Evolutionary conservation across 352 stramenopile genomes (phyloP).

Genomic region (Globisporangium polare): DNA sequence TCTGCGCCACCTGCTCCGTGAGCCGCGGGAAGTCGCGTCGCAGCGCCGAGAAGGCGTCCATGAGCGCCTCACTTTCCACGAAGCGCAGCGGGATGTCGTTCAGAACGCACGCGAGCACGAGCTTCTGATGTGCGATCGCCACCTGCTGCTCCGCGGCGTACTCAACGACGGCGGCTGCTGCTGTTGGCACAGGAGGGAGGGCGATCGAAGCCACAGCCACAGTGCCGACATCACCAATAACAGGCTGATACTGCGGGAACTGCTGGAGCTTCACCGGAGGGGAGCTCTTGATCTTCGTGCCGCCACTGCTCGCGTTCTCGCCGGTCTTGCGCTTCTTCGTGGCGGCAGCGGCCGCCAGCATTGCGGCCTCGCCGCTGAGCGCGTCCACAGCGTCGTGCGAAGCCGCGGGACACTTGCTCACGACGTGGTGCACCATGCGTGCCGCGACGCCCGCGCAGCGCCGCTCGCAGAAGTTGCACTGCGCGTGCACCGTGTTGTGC

Average conservation of each 20-base stretch:
- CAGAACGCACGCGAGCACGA: conserved; percentile 41
- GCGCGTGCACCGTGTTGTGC: conserved; percentile 43
- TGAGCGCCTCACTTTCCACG: conserved; percentile 34
- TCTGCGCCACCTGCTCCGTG: conserved; percentile 14
- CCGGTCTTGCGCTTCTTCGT: conserved; percentile 12
- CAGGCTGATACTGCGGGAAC: neutral
- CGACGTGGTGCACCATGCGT: conserved; percentile 47
- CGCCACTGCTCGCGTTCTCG: neutral
- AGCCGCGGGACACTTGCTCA: conserved; percentile 35
- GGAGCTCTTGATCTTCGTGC: neutral
- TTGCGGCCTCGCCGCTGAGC: conserved; percentile 16
- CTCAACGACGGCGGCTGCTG: neutral
- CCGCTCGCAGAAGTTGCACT: conserved; percentile 43
- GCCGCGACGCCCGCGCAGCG: conserved; percentile 43
- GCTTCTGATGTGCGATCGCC: conserved; percentile 26
- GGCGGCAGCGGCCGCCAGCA: neutral
- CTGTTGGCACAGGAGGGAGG: neutral
- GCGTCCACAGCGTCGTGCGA: conserved; percentile 21
- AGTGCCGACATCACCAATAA: neutral
- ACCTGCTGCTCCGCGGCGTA: conserved; percentile 7
- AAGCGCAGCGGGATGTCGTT: conserved; percentile 30
- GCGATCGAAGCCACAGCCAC: neutral
- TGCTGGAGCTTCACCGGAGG: neutral
- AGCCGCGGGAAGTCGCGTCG: conserved; percentile 22
- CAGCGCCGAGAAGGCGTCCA: conserved; percentile 27